Evolutionary conservation across 2,329 filamentous ascomycete species (phyloP).

Genomic region (Epichloe hybrida): DNA sequence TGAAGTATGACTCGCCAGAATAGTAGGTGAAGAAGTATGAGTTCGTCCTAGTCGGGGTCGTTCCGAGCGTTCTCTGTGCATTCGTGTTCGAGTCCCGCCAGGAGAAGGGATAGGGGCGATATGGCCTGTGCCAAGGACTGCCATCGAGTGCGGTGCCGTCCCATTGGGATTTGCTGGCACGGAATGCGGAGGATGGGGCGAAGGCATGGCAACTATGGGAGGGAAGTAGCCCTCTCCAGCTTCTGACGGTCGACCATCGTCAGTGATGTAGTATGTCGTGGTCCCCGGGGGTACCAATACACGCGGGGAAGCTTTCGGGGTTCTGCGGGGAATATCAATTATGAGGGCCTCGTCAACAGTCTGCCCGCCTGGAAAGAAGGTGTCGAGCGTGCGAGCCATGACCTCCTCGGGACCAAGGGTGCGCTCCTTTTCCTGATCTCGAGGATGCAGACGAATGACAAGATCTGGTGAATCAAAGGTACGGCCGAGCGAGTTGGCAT

Average conservation of each 20-base stretch:
- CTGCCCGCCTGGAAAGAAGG: conserved; percentile 78
- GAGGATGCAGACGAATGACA: conserved; percentile 60
- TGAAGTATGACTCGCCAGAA: conserved; percentile 23
- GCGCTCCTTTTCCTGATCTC: conserved; percentile 54
- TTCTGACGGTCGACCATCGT: conserved; percentile 54
- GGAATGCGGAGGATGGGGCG: conserved; percentile 26
- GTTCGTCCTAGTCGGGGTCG: conserved; percentile 53
- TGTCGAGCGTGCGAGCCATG: conserved; percentile 63
- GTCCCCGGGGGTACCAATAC: conserved; percentile 29
- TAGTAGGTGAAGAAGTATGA: conserved; percentile 70
- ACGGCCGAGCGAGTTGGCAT: conserved; percentile 79
- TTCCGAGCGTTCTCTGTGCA: conserved; percentile 41
- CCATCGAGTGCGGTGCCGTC: conserved; percentile 49
- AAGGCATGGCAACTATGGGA: conserved; percentile 38
- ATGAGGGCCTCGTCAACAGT: conserved; percentile 77
- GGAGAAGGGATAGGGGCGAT: conserved; percentile 72
- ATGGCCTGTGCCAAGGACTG: conserved; percentile 68
- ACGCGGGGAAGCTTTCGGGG: conserved; percentile 68
- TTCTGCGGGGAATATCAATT: conserved; percentile 74
- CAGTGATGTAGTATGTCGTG: conserved; percentile 42
- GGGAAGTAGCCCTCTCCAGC: conserved; percentile 73
- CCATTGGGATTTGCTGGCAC: conserved; percentile 23
- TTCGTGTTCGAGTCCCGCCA: conserved; percentile 46
- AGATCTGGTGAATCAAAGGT: conserved; percentile 88
- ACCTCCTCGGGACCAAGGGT: conserved; percentile 74